These are phyloP conservation scores for Fusarium nanum DNA, from an alignment of 2,329 filamentous ascomycete species.

Conservation along the genomic window DNA sequence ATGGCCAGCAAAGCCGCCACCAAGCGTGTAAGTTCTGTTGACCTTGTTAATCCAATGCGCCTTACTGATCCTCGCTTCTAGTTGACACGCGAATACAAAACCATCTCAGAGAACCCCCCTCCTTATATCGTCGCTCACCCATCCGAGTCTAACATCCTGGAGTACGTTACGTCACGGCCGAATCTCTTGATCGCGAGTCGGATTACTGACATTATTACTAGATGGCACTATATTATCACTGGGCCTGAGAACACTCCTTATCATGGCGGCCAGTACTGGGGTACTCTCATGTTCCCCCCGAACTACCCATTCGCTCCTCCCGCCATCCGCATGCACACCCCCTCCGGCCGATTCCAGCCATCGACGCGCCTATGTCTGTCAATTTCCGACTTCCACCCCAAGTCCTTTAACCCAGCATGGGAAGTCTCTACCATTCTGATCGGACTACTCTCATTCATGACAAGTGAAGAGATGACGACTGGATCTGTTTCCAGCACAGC, in stretches of 20 bases:
- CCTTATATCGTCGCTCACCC: conserved; percentile 91
- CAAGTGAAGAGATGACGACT: conserved; percentile 97
- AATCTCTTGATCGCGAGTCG: background rate
- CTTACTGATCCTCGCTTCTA: conserved; percentile 48
- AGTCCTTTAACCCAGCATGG: conserved; percentile 98
- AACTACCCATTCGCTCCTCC: conserved; percentile 98
- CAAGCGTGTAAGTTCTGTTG: conserved; percentile 67
- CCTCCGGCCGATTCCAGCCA: conserved; percentile 93
- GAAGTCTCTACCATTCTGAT: conserved; percentile 97
- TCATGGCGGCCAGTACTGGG: conserved; percentile 96
- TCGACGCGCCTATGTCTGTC: conserved; percentile 92
- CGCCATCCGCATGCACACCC: conserved; percentile 98
- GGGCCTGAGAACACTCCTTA: conserved; percentile 95
- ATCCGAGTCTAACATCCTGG: conserved; percentile 90
- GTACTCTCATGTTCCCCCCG: conserved; percentile 91
- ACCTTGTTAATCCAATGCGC: background rate
- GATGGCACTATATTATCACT: conserved; percentile 96
- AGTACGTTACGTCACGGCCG: conserved; percentile 63
- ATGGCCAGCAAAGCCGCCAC: conserved; percentile 81
- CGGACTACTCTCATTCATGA: conserved; percentile 97
- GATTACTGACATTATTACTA: conserved; percentile 49
- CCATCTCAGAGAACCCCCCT: conserved; percentile 78
- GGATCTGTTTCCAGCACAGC: conserved; percentile 84
- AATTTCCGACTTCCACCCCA: conserved; percentile 97
- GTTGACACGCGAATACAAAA: conserved; percentile 73